These are phyloP conservation scores for Colletotrichum sp. DNA, from an alignment of 2,329 filamentous ascomycete species.

Conservation along the genomic window DNA sequence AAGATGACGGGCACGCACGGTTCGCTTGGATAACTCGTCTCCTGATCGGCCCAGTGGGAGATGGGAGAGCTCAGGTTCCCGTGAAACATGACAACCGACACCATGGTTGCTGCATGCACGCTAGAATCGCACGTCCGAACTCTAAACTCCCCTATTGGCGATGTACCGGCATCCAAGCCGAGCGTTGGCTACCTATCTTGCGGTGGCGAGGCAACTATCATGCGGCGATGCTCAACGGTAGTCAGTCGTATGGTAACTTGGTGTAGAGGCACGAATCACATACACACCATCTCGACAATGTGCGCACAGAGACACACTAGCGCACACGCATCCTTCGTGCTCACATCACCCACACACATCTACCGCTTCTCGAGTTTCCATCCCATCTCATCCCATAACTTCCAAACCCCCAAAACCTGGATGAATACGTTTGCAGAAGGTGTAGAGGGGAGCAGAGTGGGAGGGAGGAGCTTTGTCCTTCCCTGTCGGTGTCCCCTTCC, in stretches of 20 bases:
- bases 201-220: not conserved
- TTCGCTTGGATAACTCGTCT: not conserved
- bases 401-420: not conserved
- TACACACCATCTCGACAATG: not conserved
- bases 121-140: not conserved
- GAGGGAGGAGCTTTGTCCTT: not conserved
- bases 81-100: conserved; percentile 13
- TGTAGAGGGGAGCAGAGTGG: not conserved
- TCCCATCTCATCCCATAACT: not conserved
- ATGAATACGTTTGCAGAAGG: not conserved
- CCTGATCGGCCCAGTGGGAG: not conserved
- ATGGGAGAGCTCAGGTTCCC: not conserved
- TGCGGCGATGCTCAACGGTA: not conserved
- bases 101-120: not conserved
- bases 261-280: not conserved
- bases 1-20: not conserved
- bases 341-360: not conserved
- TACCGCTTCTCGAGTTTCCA: not conserved
- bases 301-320: not conserved
- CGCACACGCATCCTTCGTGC: not conserved
- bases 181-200: not conserved
- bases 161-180: not conserved
- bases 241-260: not conserved
- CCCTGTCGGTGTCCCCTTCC: not conserved
- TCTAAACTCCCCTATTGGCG: not conserved